Evolutionary conservation across 2,329 filamentous ascomycete species (phyloP), one percentile per base, ranked within the genome.

Genomic region (Cadophora sp.): DNA sequence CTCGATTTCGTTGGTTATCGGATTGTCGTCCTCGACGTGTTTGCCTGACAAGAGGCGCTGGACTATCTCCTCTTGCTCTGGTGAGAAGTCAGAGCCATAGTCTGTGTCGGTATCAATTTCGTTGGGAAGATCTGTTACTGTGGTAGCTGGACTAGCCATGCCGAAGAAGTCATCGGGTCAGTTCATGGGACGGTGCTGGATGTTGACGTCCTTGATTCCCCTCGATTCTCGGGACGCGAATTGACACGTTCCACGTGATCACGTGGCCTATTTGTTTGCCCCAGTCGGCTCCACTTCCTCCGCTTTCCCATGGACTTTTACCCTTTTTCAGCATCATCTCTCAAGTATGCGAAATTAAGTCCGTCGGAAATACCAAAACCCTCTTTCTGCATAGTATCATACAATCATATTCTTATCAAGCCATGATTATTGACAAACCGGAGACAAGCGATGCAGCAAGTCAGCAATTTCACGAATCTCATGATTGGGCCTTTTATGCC

Each of bases 71-170:
- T 87, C 84, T 79, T 89, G 86, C 71, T 87, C 85, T 3, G 82
- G 78, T 8, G 86, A 84, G 72, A 90, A 84, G 69, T 91, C 88
- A 5, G 86, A 88, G 69, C 87, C 89, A 83, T 90, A 91, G 72
- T 90, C 87, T 77, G 85, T 89, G 58, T 80, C 76, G 58, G 60
- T 65, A 58, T 76, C 69, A 24, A 37, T 43, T 27, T 62, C 37
- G 24, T 62, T 22, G 6, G 51, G 19, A 12, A 37, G 24, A 19
- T 58, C 37, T 14, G 40, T 56, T 34, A 61, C 34, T 26, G 34
- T 51, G 34, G 29, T 66, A 67, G 72, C 69, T 70, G 72, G 69
- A 65, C 69, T 74, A 58, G 70, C 71, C 74, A 76, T 76, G 69
- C 72, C 72, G 62, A 51, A 31, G 40, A 56, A 40, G 26, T 40